These are phyloP conservation scores for Pontederia crassipes DNA, from an alignment of 176 grass and related monocot species.

Conservation along the genomic window DNA sequence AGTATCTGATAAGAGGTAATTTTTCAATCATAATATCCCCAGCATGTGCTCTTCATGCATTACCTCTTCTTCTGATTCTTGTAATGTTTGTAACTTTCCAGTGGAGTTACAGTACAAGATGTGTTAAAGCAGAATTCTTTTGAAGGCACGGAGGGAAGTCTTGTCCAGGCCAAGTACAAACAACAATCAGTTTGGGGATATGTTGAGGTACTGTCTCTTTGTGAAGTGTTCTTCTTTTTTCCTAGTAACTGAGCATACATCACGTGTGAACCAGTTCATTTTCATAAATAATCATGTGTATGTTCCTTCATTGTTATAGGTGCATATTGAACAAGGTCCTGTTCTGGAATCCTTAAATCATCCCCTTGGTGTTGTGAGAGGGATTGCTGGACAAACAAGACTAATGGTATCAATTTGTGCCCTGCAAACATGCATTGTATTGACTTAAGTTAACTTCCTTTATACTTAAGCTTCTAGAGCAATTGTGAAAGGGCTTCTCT, in stretches of 20 bases:
- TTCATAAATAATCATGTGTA: not conserved
- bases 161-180: constrained; percentile 47
- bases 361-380: constrained; percentile 81
- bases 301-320: constrained; percentile 21
- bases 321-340: constrained; percentile 95
- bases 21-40: constrained; percentile 21
- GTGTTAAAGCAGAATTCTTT: constrained; percentile 70
- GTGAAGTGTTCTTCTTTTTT: not conserved
- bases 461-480: too few species aligned
- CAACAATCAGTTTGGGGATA: constrained; percentile 67
- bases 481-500: too few species aligned
- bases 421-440: too few species aligned
- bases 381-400: constrained; percentile 90
- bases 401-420: constrained; percentile 45
- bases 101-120: constrained; percentile 65
- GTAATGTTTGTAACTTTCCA: constrained; percentile 31
- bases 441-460: too few species aligned
- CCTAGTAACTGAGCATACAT: not conserved
- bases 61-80: constrained; percentile 18
- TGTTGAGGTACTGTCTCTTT: constrained; percentile 53
- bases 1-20: constrained; percentile 92
- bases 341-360: constrained; percentile 78
- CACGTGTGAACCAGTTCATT: not conserved
- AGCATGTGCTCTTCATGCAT: not conserved
- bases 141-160: constrained; percentile 32